These are phyloP conservation scores for Rhododendron molle DNA, from an alignment of 148 eudicot species.

Conservation along the genomic window DNA sequence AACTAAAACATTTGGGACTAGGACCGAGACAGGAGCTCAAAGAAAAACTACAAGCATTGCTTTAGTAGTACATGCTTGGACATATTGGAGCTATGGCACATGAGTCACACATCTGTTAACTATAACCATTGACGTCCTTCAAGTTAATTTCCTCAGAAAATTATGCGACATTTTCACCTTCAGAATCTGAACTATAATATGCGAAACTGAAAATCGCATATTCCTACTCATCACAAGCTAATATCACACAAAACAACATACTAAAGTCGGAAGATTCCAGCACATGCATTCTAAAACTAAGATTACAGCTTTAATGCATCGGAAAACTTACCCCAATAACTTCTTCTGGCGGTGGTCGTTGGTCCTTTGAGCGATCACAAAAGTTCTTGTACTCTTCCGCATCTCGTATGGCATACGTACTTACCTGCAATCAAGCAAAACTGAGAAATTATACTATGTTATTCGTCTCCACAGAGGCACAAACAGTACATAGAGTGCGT, in stretches of 20 bases:
- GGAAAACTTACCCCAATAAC: constrained; percentile 75
- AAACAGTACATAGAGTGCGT: neutral
- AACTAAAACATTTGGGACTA: neutral
- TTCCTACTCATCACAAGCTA: neutral
- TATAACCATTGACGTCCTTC: neutral
- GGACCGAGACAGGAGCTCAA: neutral
- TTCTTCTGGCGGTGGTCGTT: constrained; percentile 96
- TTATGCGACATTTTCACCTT: neutral
- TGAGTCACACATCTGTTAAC: neutral
- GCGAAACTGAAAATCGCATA: neutral
- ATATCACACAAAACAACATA: neutral
- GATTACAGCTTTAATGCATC: neutral
- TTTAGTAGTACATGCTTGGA: neutral
- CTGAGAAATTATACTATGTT: neutral
- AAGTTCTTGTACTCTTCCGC: constrained; percentile 94
- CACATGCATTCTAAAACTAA: neutral
- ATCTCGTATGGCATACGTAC: constrained; percentile 93
- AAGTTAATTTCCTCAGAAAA: neutral
- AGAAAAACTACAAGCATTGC: neutral
- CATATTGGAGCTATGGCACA: no score
- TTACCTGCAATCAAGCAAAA: constrained; percentile 40
- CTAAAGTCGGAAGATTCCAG: neutral
- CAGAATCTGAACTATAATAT: neutral
- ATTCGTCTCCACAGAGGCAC: neutral
- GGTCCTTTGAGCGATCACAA: constrained; percentile 93